Conservation (phyloP, 306 rosid species). For the Trifolium subterraneum region DNA sequence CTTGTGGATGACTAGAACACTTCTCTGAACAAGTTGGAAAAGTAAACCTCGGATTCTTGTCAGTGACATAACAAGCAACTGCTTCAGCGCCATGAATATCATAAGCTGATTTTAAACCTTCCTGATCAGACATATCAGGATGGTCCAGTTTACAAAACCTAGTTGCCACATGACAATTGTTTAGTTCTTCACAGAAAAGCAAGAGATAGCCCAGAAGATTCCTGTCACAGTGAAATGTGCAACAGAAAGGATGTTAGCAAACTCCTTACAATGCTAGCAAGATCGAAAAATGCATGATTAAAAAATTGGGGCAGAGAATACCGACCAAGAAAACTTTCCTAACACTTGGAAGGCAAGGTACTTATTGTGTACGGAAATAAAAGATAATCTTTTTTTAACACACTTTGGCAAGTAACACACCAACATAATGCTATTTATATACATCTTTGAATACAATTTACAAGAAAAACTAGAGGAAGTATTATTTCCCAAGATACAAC, state of each 20-base stretch:
- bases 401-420: not conserved
- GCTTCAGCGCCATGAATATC: slow-evolving; percentile 87
- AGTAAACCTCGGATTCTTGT: slow-evolving; percentile 62
- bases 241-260: slow-evolving; percentile 39
- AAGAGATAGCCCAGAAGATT: slow-evolving; percentile 87
- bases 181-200: slow-evolving; percentile 63
- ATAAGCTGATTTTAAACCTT: slow-evolving; percentile 65
- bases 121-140: slow-evolving; percentile 51
- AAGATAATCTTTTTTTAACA: not conserved
- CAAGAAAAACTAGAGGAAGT: slow-evolving; percentile 2
- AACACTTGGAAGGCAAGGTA: not conserved
- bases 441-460: not conserved
- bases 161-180: slow-evolving; percentile 63
- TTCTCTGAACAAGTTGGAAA: slow-evolving; percentile 74
- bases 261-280: not conserved
- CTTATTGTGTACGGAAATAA: not conserved
- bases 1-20: slow-evolving; percentile 56
- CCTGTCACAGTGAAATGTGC: slow-evolving; percentile 60
- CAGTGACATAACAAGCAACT: slow-evolving; percentile 77
- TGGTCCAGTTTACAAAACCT: slow-evolving; percentile 69
- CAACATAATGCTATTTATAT: slow-evolving; percentile 1
- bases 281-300: not conserved
- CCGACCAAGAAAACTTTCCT: not conserved
- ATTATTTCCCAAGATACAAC: not conserved
- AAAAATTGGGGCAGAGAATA: not conserved